These are phyloP conservation scores for Neopestalotiopsis sp. DNA, from an alignment of 2,329 filamentous ascomycete species.

Conservation along the genomic window DNA sequence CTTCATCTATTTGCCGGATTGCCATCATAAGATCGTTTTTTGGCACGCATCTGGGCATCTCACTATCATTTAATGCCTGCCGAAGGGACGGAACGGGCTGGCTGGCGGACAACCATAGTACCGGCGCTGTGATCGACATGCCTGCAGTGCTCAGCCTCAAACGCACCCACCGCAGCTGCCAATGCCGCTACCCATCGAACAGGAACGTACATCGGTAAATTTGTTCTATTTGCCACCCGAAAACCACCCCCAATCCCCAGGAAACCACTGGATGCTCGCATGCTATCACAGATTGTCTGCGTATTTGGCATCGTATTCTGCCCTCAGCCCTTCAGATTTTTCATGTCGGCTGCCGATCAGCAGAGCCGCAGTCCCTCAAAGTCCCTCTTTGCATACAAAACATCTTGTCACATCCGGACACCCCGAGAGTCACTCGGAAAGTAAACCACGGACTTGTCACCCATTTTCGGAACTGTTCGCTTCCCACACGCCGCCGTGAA, in stretches of 20 bases:
- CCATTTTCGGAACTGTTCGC: not conserved
- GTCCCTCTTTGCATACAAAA: too few species aligned
- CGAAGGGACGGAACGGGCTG: not conserved
- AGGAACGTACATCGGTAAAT: not conserved
- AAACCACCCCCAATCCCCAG: not conserved
- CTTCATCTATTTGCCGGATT: not conserved
- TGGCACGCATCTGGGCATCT: not conserved
- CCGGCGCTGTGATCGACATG: slow-evolving; percentile 14
- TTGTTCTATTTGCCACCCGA: slow-evolving; percentile 5
- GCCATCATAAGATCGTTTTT: not conserved
- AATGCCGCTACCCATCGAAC: slow-evolving; percentile 6
- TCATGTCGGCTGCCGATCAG: not conserved
- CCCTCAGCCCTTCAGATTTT: not conserved
- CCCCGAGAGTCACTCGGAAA: not conserved
- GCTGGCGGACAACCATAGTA: not conserved
- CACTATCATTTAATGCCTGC: not conserved
- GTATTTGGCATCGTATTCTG: not conserved
- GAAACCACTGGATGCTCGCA: not conserved
- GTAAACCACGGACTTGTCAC: slow-evolving; percentile 1
- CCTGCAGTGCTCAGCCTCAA: slow-evolving; percentile 17
- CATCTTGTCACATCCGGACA: not conserved
- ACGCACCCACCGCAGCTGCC: slow-evolving; percentile 6
- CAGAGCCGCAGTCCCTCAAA: not conserved
- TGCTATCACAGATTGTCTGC: not conserved
- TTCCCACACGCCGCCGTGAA: not conserved